A percentile compares a stretch with the other conserved stretches of the same genome.
Conservation (phyloP, 306 rosid species). For the Quercus parvula region DNA sequence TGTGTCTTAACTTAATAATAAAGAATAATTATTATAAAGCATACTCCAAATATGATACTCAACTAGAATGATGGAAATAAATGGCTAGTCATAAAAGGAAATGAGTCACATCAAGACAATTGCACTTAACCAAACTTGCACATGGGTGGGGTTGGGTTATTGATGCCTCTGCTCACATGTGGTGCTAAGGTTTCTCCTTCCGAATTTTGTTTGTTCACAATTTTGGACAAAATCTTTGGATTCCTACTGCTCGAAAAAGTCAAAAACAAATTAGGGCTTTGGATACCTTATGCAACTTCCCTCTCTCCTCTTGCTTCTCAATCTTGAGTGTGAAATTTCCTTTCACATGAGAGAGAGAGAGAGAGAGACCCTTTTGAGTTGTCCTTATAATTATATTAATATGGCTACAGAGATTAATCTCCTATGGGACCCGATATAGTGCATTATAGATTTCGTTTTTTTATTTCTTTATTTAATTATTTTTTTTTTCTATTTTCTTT, state of each 20-base stretch:
- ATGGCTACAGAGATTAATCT: too few species aligned
- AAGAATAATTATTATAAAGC: too few species aligned
- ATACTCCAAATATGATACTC: not conserved
- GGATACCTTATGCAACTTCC: not conserved
- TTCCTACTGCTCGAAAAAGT: conserved; percentile 22
- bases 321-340: not conserved
- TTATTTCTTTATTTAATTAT: too few species aligned
- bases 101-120: conserved; percentile 34
- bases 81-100: not conserved
- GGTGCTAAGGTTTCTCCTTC: not conserved
- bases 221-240: conserved; percentile 31
- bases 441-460: too few species aligned
- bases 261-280: not conserved
- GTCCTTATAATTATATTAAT: not conserved
- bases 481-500: too few species aligned
- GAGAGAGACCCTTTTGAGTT: not conserved
- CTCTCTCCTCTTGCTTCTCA: not conserved
- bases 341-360: not conserved
- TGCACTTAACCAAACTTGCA: conserved; percentile 29
- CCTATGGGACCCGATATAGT: too few species aligned
- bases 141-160: conserved; percentile 54
- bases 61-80: not conserved
- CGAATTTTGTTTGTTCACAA: not conserved
- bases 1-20: too few species aligned
- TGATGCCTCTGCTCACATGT: conserved; percentile 28